Percentiles rank a stretch among this genome's conserved stretches.
These are phyloP conservation scores for Pestalotiopsis fici DNA, from an alignment of 2,329 filamentous ascomycete species.

Conservation along the genomic window DNA sequence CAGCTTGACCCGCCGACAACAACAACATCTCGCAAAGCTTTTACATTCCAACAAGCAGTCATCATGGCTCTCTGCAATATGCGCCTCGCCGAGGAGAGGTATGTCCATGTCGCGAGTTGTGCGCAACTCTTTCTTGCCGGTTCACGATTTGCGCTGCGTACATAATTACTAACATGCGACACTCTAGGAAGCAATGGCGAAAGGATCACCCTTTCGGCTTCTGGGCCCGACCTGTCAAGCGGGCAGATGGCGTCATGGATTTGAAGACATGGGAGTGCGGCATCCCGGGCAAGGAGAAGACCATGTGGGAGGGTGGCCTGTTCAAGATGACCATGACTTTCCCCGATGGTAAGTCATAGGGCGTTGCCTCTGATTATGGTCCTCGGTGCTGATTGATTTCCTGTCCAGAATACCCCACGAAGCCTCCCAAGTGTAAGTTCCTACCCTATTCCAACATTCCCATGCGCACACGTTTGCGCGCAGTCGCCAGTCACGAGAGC, in stretches of 20 bases:
- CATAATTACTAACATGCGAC: slow-evolving; percentile 4
- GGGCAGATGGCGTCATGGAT: slow-evolving; percentile 78
- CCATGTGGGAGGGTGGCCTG: slow-evolving; percentile 94
- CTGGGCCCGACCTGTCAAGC: slow-evolving; percentile 85
- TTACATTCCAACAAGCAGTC: neutral
- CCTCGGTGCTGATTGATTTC: slow-evolving; percentile 15
- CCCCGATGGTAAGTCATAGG: slow-evolving; percentile 73
- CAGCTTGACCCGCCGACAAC: neutral
- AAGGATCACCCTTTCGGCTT: slow-evolving; percentile 97
- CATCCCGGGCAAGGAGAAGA: slow-evolving; percentile 94
- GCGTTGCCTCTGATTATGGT: slow-evolving; percentile 12
- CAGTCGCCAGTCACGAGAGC: neutral
- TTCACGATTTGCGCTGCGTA: slow-evolving; percentile 5
- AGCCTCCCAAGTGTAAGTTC: slow-evolving; percentile 94
- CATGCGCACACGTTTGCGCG: neutral
- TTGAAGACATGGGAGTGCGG: slow-evolving; percentile 97
- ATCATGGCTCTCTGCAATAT: slow-evolving; percentile 86
- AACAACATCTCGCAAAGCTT: neutral
- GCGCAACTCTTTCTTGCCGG: neutral
- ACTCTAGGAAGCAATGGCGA: slow-evolving; percentile 89
- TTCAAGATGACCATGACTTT: slow-evolving; percentile 95
- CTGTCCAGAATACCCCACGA: slow-evolving; percentile 87
- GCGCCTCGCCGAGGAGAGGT: slow-evolving; percentile 86
- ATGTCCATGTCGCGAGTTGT: slow-evolving; percentile 29
- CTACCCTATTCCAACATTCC: neutral